Conservation (phyloP, 2,329 filamentous ascomycete species). For the Sporothrix pseudoabietina region DNA sequence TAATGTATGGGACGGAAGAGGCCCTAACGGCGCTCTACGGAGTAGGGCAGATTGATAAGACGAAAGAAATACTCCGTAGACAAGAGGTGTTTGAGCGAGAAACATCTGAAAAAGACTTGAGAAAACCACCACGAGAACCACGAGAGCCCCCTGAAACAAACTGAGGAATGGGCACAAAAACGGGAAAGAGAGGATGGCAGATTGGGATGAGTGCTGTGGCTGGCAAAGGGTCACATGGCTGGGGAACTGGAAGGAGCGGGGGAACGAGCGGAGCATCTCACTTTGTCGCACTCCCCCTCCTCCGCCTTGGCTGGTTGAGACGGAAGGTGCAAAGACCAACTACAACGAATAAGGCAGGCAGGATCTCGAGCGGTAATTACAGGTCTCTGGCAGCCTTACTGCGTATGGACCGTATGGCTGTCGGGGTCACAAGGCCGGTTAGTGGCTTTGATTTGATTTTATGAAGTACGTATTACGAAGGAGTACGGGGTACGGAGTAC, state of each 20-base stretch:
- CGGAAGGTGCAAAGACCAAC: background rate
- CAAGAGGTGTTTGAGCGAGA: background rate
- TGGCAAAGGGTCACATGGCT: slow-evolving; percentile 9
- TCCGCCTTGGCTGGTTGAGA: background rate
- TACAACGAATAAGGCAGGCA: background rate
- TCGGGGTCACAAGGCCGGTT: too few relatives aligned
- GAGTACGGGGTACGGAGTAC: too few relatives aligned
- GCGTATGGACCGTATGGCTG: too few relatives aligned
- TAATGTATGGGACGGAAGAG: background rate
- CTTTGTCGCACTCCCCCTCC: too few relatives aligned
- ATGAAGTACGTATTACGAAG: too few relatives aligned
- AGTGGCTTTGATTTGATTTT: too few relatives aligned
- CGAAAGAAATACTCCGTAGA: background rate
- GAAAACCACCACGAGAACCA: background rate
- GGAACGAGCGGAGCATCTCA: slow-evolving; percentile 3
- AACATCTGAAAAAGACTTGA: background rate
- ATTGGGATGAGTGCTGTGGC: background rate
- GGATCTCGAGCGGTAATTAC: background rate
- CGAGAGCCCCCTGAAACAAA: background rate
- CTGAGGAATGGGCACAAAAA: background rate
- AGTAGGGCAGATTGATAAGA: background rate
- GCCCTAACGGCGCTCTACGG: background rate
- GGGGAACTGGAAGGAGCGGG: slow-evolving; percentile 8
- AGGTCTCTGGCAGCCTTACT: background rate
- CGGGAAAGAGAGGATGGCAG: background rate